Base-by-base conservation (phyloP, 2,329 filamentous ascomycete genomes). In the Fusarium haematococcum region DNA sequence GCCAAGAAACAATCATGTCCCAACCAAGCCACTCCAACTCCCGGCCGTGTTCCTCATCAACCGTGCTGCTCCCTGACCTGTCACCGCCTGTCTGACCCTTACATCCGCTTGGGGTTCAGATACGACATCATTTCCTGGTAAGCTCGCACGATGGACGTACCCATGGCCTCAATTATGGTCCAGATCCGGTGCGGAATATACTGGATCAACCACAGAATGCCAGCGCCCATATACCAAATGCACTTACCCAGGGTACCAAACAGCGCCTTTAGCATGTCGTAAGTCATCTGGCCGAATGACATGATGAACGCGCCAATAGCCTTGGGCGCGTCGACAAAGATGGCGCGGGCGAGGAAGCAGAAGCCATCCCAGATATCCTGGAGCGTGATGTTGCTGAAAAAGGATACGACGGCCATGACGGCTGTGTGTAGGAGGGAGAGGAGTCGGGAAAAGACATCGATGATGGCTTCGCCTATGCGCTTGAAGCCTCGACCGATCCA, bases 351-450 rank as follows among this genome's bases (percentile, higher is more conserved):
- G 0, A 83, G 77, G 11, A 76, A 70, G 43, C 73, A 70, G 33
- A 85, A 69, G 23, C 83, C 84, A 60, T 83, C 75, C 77, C 79
- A 80, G 4, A 87, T 77, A 63, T 87, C 84, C n/a, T 70, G 71
- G n/a, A 84, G 69, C 6, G 83, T 86, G 64, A 85, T 80, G 1
- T 54, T 41, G 14, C 74, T 69, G 68, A 86, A 82, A 66, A 82
- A 84, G 4, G 75, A 76, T 5, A 83, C 16, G 1, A 83, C 71
- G 0, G 84, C 83, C 45, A 74, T 74, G 0, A 82, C 5, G 2
- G 77, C 70, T 1, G 85, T 86, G 57, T 85, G 83, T 1, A 85
- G 2, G 0, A 83, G 70, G 2, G 83, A 83, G 3, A 81, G 64
- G 2, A 81, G 18, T 37, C 77, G 77, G n/a, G 71, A 50, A 6